These are phyloP conservation scores for Botrytis paeoniae DNA, from an alignment of 2,329 filamentous ascomycete genomes.

Conservation along the genomic window DNA sequence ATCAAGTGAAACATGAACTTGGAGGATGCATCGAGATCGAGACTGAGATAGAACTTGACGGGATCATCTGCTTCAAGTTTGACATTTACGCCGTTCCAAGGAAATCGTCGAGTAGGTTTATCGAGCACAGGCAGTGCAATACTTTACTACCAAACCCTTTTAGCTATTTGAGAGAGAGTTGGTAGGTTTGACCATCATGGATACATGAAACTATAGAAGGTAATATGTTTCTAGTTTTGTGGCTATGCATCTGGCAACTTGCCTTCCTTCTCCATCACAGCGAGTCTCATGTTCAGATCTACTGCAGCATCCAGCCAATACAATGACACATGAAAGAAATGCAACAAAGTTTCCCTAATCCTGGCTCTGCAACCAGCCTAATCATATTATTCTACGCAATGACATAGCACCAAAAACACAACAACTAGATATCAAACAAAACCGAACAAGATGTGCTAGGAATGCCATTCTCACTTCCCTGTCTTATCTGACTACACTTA, in stretches of 20 bases:
- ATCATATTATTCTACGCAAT: not conserved
- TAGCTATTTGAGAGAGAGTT: not conserved
- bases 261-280: not conserved
- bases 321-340: not conserved
- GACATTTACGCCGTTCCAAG: not conserved
- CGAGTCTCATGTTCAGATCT: not conserved
- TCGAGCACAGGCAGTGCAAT: not conserved
- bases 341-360: not conserved
- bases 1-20: not conserved
- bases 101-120: not conserved
- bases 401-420: not conserved
- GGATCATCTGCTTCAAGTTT: not conserved
- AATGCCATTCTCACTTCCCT: not conserved
- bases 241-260: not conserved
- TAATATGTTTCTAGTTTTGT: not conserved
- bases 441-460: not conserved
- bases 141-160: accelerated
- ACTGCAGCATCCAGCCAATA: not conserved
- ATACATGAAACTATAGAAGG: not conserved
- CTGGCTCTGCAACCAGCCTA: not conserved
- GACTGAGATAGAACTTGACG: not conserved
- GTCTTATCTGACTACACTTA: not conserved
- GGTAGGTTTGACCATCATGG: not conserved
- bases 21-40: not conserved
- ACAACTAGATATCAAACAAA: not conserved